Evolutionary conservation across 2,329 filamentous ascomycete genomes (phyloP).

Genomic region (Venturia nashicola): DNA sequence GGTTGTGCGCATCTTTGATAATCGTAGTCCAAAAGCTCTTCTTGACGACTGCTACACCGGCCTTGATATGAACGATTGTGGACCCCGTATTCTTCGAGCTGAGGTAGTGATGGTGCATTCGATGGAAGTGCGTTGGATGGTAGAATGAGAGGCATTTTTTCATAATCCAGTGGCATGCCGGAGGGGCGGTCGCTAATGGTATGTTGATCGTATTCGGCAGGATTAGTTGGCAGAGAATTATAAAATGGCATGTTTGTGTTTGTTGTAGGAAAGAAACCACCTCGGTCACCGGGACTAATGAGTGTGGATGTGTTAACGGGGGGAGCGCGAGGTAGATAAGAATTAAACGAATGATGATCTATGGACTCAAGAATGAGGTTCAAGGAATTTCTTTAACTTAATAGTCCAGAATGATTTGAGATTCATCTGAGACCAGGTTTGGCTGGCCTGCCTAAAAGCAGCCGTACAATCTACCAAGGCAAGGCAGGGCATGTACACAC

Average conservation of each 20-base stretch:
- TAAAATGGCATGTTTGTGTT: neutral
- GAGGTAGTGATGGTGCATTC: conserved; percentile 15
- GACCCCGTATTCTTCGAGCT: conserved; percentile 7
- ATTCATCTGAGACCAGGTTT: neutral
- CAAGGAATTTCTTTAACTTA: neutral
- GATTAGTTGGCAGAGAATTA: neutral
- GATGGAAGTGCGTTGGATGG: conserved; percentile 30
- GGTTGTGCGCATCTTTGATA: conserved; percentile 6
- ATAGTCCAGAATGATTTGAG: neutral
- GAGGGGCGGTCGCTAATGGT: conserved; percentile 6
- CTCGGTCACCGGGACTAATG: neutral
- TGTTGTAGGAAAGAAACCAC: neutral
- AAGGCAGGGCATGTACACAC: neutral
- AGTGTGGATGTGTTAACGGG: neutral
- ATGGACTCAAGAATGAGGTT: conserved; percentile 3
- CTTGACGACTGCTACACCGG: conserved; percentile 28
- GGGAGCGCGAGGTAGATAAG: neutral
- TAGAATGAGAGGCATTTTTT: conserved; percentile 25
- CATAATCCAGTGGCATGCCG: conserved; percentile 10
- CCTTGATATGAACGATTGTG: conserved; percentile 22
- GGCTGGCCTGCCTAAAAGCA: neutral
- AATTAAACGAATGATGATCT: conserved; percentile 6
- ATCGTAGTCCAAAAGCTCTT: conserved; percentile 18
- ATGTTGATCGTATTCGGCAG: neutral
- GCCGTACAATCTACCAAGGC: conserved; percentile 1